Conservation (phyloP, 1,284 basidiomycete genomes). For the Microbotryum silenes-acaulis region DNA sequence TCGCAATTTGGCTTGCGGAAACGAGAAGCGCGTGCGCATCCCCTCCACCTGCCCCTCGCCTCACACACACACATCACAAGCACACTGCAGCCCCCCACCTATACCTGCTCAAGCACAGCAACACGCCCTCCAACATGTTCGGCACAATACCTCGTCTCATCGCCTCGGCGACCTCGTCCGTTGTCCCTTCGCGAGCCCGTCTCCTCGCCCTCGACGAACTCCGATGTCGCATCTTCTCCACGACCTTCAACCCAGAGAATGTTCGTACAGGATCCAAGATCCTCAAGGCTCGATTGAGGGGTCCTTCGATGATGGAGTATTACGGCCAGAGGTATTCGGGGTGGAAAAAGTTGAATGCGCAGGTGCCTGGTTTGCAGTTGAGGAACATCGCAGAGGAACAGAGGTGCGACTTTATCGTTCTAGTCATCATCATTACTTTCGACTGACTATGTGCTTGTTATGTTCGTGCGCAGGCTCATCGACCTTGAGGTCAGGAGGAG, state of each 20-base stretch:
- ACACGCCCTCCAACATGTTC: not conserved
- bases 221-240: conserved; percentile 66
- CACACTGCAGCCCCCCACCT: too few species aligned
- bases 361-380: conserved; percentile 19
- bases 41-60: too few species aligned
- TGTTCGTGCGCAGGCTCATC: conserved; percentile 13
- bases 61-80: too few species aligned
- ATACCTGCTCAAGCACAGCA: not conserved
- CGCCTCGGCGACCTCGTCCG: not conserved
- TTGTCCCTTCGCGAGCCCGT: conserved; percentile 11
- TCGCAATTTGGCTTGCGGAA: too few species aligned
- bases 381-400: conserved; percentile 24
- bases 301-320: conserved; percentile 69
- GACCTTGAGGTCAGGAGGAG: conserved; percentile 27
- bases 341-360: conserved; percentile 12
- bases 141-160: not conserved
- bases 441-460: not conserved
- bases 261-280: conserved; percentile 76
- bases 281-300: conserved; percentile 62
- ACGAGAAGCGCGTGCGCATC: too few species aligned
- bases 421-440: too few species aligned
- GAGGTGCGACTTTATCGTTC: conserved; percentile 8
- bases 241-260: conserved; percentile 68
- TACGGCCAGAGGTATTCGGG: conserved; percentile 44
- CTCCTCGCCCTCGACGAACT: conserved; percentile 31